Percentiles rank a stretch among this genome's conserved stretches.
Evolutionary conservation across 352 stramenopile species (phyloP).

Genomic region (Phytophthora cryptogea): DNA sequence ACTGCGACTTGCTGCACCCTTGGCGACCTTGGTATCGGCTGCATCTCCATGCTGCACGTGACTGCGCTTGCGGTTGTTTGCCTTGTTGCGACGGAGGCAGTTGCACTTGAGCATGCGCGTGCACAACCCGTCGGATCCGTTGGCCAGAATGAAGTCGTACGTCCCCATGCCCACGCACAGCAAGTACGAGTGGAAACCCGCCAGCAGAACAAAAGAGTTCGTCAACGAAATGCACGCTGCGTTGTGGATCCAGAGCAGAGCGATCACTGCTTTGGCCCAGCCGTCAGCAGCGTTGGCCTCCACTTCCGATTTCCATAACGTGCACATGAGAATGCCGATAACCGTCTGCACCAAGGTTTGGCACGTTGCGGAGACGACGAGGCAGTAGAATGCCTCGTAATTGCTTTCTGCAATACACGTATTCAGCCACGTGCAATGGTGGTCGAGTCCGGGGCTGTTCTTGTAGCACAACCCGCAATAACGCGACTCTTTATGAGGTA

Average conservation of each 20-base stretch:
- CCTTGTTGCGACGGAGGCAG: slow-evolving; percentile 50
- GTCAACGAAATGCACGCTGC: slow-evolving; percentile 53
- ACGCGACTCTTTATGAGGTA: slow-evolving; percentile 64
- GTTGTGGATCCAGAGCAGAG: slow-evolving; percentile 82
- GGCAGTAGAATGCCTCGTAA: slow-evolving; percentile 84
- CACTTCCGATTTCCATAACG: slow-evolving; percentile 65
- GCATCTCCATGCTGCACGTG: slow-evolving; percentile 39
- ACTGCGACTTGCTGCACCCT: slow-evolving; percentile 12
- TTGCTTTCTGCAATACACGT: slow-evolving; percentile 86
- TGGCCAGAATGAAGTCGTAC: slow-evolving; percentile 86
- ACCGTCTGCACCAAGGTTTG: slow-evolving; percentile 67
- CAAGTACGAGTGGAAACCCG: slow-evolving; percentile 81
- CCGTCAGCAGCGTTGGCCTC: slow-evolving; percentile 39
- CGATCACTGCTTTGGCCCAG: slow-evolving; percentile 51
- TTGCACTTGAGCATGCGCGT: slow-evolving; percentile 79
- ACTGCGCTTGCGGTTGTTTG: slow-evolving; percentile 28
- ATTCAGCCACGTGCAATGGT: slow-evolving; percentile 90
- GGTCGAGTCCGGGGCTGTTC: slow-evolving; percentile 76
- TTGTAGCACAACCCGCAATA: slow-evolving; percentile 89
- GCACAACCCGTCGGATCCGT: slow-evolving; percentile 75
- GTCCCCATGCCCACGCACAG: slow-evolving; percentile 71
- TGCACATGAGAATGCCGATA: slow-evolving; percentile 79
- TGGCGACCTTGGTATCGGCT: slow-evolving; percentile 17
- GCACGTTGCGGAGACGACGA: slow-evolving; percentile 65
- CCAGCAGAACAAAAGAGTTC: slow-evolving; percentile 74